phyloP scores from a whole-genome alignment of 257 asterid genomes.

The Plantago ovata region DNA sequence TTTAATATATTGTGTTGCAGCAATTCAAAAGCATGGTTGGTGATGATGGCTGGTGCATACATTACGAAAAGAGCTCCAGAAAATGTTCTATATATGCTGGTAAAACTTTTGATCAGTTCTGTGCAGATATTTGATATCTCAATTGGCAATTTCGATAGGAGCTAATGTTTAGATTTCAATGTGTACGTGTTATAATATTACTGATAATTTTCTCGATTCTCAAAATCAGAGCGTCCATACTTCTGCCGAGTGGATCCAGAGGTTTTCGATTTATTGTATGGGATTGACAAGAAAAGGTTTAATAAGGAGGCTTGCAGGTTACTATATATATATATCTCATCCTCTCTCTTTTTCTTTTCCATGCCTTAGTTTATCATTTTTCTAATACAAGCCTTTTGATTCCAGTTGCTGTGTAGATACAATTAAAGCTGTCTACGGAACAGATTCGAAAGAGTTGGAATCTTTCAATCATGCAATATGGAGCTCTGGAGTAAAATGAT shows the following conservation, averaged over 20 bases:
- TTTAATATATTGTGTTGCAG: too few relatives aligned
- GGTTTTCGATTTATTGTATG: slow-evolving; percentile 55
- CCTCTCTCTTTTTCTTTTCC: too few relatives aligned
- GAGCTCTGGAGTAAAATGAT: slow-evolving; percentile 29
- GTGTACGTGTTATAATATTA: background rate
- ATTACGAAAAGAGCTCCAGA: slow-evolving; percentile 74
- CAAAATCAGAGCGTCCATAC: slow-evolving; percentile 60
- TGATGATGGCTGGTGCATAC: slow-evolving; percentile 92
- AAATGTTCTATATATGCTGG: slow-evolving; percentile 80
- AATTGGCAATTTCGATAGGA: background rate
- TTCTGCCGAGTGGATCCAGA: slow-evolving; percentile 90
- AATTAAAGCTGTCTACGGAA: slow-evolving; percentile 68
- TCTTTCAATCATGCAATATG: slow-evolving; percentile 62
- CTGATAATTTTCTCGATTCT: slow-evolving; percentile 10
- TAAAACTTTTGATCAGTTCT: slow-evolving; percentile 23
- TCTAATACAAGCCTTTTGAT: background rate
- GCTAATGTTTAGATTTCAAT: too few relatives aligned
- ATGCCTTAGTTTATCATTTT: slow-evolving; percentile 1
- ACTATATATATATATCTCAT: too few relatives aligned
- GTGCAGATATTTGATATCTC: background rate
- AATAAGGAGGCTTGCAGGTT: slow-evolving; percentile 98
- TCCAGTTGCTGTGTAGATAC: slow-evolving; percentile 81
- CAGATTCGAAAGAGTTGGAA: slow-evolving; percentile 64
- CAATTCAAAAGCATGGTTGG: slow-evolving; percentile 72
- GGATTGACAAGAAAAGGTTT: slow-evolving; percentile 72